Evolutionary conservation across 1,139 yeast species (phyloP).

Genomic region (Pichia sp.): DNA sequence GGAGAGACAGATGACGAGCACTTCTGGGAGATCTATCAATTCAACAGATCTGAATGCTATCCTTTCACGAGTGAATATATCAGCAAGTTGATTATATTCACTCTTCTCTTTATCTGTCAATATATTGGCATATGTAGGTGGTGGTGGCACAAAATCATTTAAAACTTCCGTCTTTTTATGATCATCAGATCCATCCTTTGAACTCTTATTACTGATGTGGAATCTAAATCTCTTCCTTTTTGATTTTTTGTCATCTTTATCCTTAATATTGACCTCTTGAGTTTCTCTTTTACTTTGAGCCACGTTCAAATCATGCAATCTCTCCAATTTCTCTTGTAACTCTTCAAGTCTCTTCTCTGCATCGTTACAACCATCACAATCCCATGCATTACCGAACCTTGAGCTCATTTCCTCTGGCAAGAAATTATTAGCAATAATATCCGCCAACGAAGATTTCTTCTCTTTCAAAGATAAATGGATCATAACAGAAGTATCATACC

Average conservation of each 20-base stretch:
- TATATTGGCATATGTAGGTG: conserved; percentile 1
- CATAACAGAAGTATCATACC: conserved; percentile 26
- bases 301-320: conserved; percentile 5
- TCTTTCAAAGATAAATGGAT: conserved; percentile 22
- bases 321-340: conserved; percentile 12
- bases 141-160: neutral
- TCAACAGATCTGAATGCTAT: conserved; percentile 22
- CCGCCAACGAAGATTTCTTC: conserved; percentile 16
- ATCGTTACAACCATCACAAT: conserved; percentile 73
- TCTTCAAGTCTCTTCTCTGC: conserved; percentile 31
- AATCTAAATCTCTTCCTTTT: conserved; percentile 9
- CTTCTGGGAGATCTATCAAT: conserved; percentile 25
- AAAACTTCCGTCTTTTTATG: no score
- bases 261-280: conserved; percentile 4
- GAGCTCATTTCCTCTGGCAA: conserved; percentile 46
- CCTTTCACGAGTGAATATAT: conserved; percentile 16
- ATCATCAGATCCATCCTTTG: neutral
- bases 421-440: conserved; percentile 20
- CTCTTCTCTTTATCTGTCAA: conserved; percentile 14
- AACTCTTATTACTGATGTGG: conserved; percentile 1
- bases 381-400: conserved; percentile 68
- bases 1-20: conserved; percentile 26
- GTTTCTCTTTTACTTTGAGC: conserved; percentile 1
- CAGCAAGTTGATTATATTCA: conserved; percentile 16
- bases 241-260: conserved; percentile 9